A percentile compares a stretch with the other conserved stretches of the same genome.
These are phyloP conservation scores for Phyllosticta paracitricarpa DNA, from an alignment of 2,329 filamentous ascomycete genomes.

Conservation along the genomic window DNA sequence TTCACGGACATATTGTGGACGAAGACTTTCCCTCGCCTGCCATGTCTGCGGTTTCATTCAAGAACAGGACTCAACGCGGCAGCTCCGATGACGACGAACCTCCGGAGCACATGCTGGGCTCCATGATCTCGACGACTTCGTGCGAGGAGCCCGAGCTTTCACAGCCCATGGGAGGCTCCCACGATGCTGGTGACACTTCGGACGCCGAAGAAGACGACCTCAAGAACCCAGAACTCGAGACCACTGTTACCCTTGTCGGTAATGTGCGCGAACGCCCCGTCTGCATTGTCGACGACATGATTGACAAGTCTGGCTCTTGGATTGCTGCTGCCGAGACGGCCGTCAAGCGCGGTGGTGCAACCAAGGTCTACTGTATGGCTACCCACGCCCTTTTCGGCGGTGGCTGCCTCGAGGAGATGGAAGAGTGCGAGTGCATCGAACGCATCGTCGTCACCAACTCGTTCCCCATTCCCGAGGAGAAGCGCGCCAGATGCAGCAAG, in stretches of 20 bases:
- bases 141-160: slow-evolving; percentile 34
- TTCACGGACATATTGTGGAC: slow-evolving; percentile 91
- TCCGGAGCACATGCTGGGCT: slow-evolving; percentile 78
- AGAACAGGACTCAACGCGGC: slow-evolving; percentile 32
- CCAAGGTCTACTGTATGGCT: slow-evolving; percentile 93
- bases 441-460: slow-evolving; percentile 94
- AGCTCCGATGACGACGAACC: slow-evolving; percentile 38
- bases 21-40: slow-evolving; percentile 80
- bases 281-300: slow-evolving; percentile 97
- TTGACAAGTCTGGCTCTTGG: slow-evolving; percentile 94
- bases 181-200: slow-evolving; percentile 70
- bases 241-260: slow-evolving; percentile 94
- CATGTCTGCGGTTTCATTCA: slow-evolving; percentile 51
- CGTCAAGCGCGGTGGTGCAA: slow-evolving; percentile 82
- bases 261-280: slow-evolving; percentile 83
- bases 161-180: slow-evolving; percentile 70
- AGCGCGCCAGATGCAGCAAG: slow-evolving; percentile 63
- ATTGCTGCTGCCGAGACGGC: slow-evolving; percentile 95
- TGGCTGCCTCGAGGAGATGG: slow-evolving; percentile 80
- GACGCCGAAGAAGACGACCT: slow-evolving; percentile 93
- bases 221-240: slow-evolving; percentile 70
- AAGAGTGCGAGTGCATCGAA: slow-evolving; percentile 87
- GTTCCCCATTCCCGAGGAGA: slow-evolving; percentile 76
- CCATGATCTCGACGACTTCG: slow-evolving; percentile 70
- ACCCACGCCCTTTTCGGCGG: slow-evolving; percentile 92